Conservation (phyloP, 2,329 filamentous ascomycete species). For the Aspergillus terreus region DNA sequence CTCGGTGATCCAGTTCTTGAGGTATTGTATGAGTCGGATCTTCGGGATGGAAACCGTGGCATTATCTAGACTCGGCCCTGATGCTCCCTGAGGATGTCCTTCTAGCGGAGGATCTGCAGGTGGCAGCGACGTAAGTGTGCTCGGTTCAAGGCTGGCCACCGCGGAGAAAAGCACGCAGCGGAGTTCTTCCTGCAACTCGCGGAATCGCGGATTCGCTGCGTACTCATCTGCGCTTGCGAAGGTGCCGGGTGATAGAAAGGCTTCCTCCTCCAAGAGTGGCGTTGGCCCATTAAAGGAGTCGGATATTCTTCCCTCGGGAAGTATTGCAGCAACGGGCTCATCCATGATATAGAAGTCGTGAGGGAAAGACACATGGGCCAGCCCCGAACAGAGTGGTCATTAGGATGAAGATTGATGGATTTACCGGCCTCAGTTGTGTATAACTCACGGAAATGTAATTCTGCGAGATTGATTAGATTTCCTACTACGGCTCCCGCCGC, state of each 20-base stretch:
- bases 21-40: slow-evolving; percentile 34
- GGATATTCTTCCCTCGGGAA: too few species aligned
- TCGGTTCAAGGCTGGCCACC: slow-evolving; percentile 30
- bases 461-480: too few species aligned
- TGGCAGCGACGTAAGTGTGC: slow-evolving; percentile 33
- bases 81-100: slow-evolving; percentile 15
- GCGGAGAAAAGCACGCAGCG: slow-evolving; percentile 41
- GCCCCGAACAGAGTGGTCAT: too few species aligned
- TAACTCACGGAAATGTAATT: too few species aligned
- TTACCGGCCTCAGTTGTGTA: too few species aligned
- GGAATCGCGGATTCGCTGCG: slow-evolving; percentile 36
- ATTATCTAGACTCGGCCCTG: slow-evolving; percentile 6
- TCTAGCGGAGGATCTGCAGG: slow-evolving; percentile 24
- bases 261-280: slow-evolving; percentile 15
- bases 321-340: too few species aligned
- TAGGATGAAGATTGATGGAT: too few species aligned
- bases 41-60: slow-evolving; percentile 28
- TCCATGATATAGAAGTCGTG: too few species aligned
- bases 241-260: slow-evolving; percentile 21
- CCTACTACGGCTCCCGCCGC: too few species aligned
- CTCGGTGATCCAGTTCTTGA: slow-evolving; percentile 38
- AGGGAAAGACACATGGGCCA: too few species aligned
- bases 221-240: slow-evolving; percentile 23
- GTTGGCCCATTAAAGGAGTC: too few species aligned
- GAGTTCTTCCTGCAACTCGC: slow-evolving; percentile 43